Conservation (phyloP, 345 rosid species). For the Rhodomyrtus tomentosa region DNA sequence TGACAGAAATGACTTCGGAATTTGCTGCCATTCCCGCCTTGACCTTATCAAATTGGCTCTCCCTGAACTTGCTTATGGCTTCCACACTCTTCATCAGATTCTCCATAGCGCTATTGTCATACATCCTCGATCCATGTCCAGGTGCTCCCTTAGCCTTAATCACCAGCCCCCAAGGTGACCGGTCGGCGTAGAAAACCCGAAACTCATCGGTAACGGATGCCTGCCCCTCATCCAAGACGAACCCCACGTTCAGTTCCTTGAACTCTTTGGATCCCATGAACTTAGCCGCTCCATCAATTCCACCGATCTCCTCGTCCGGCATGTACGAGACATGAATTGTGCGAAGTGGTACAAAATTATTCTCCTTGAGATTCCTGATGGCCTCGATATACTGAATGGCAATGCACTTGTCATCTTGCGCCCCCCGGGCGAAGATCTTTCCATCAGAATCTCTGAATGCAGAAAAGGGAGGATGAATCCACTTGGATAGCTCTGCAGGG, state of each 20-base stretch:
- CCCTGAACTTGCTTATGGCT: slow-evolving; percentile 50
- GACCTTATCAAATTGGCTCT: slow-evolving; percentile 57
- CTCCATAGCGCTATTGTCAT: slow-evolving; percentile 77
- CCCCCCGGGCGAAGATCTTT: slow-evolving; percentile 66
- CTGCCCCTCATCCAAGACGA: slow-evolving; percentile 80
- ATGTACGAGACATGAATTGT: slow-evolving; percentile 58
- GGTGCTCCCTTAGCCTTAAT: slow-evolving; percentile 55
- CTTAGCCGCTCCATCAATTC: slow-evolving; percentile 41
- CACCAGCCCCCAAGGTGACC: slow-evolving; percentile 50
- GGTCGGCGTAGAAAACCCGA: slow-evolving; percentile 67
- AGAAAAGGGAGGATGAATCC: slow-evolving; percentile 83
- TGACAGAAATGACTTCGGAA: slow-evolving; percentile 75
- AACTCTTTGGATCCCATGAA: slow-evolving; percentile 53
- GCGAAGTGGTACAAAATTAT: slow-evolving; percentile 35
- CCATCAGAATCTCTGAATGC: slow-evolving; percentile 51
- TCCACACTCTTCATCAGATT: slow-evolving; percentile 87
- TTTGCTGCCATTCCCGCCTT: slow-evolving; percentile 58
- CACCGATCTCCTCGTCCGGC: slow-evolving; percentile 90
- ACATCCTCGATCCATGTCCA: slow-evolving; percentile 78
- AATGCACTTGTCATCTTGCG: slow-evolving; percentile 87
- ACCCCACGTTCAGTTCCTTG: slow-evolving; percentile 62
- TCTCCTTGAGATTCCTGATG: slow-evolving; percentile 40
- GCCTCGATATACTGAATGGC: slow-evolving; percentile 78
- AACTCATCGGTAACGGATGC: slow-evolving; percentile 56
- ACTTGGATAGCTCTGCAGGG: slow-evolving; percentile 65